A percentile compares a stretch with the other conserved stretches of the same genome.
Evolutionary conservation across 2,329 filamentous ascomycete species (phyloP).

Genomic region (Colletotrichum falcatum): DNA sequence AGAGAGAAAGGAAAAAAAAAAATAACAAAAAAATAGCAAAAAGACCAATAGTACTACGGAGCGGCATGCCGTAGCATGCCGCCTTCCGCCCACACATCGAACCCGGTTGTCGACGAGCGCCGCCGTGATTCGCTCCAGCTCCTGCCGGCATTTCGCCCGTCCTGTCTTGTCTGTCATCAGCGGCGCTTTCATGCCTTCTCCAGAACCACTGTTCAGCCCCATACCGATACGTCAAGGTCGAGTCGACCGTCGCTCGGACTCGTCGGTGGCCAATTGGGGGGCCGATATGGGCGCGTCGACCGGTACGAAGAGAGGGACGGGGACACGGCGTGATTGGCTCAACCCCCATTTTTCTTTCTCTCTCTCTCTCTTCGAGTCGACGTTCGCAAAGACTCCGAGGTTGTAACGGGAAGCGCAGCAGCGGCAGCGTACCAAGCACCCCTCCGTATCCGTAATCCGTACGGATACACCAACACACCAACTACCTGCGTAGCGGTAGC

Average conservation of each 20-base stretch:
- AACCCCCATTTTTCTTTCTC: too few relatives aligned
- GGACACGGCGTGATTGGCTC: slow-evolving; percentile 11
- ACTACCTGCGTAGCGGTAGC: neutral
- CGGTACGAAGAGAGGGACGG: slow-evolving; percentile 26
- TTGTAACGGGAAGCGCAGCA: neutral
- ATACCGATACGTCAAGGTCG: slow-evolving; percentile 27
- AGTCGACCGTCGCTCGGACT: slow-evolving; percentile 8
- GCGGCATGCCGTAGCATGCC: neutral
- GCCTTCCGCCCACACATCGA: slow-evolving; percentile 10
- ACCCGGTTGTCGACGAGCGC: slow-evolving; percentile 9
- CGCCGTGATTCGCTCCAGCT: slow-evolving; percentile 31
- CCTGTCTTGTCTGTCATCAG: neutral
- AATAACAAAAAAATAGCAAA: neutral
- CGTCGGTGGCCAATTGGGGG: slow-evolving; percentile 17
- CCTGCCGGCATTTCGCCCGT: neutral
- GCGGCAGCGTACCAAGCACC: too few relatives aligned
- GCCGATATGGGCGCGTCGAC: slow-evolving; percentile 22
- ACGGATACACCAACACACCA: too few relatives aligned
- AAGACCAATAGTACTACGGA: neutral
- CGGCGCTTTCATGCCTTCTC: slow-evolving; percentile 9
- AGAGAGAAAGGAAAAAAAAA: neutral
- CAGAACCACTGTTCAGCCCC: slow-evolving; percentile 26
- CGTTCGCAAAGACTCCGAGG: slow-evolving; percentile 29
- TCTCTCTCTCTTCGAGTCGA: neutral
- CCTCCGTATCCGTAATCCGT: too few relatives aligned